Conservation (phyloP, 176 grass and related monocot genomes). For the Melocanna baccifera region DNA sequence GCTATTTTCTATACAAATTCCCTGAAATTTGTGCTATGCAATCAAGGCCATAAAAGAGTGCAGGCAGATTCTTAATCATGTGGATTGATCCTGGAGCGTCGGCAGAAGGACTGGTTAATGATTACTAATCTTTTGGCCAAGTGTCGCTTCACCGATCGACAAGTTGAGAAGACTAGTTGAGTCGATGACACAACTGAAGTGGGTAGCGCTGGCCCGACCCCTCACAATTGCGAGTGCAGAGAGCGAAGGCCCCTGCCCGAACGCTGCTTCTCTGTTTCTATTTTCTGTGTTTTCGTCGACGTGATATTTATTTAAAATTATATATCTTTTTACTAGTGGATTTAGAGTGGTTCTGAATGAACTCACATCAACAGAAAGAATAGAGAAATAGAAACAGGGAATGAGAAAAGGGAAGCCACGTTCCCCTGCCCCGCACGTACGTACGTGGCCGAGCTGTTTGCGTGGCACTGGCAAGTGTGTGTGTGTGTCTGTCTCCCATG, state of each 20-base stretch:
- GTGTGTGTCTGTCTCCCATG: background rate
- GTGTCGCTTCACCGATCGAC: conserved; percentile 9
- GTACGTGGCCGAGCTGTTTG: background rate
- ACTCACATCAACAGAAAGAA: too few species aligned
- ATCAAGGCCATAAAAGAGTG: background rate
- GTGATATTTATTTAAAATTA: too few species aligned
- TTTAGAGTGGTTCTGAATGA: too few species aligned
- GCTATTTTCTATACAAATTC: background rate
- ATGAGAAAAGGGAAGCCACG: too few species aligned
- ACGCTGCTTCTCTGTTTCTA: too few species aligned
- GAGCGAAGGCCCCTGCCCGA: background rate
- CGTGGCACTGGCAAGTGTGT: conserved; percentile 25
- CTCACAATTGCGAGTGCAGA: conserved; percentile 38
- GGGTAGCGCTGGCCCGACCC: conserved; percentile 21
- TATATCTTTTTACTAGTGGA: too few species aligned
- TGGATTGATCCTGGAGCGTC: background rate
- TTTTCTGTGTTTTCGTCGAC: too few species aligned
- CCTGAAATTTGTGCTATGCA: background rate
- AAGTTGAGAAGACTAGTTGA: conserved; percentile 52
- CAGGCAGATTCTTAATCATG: background rate
- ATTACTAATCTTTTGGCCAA: conserved; percentile 31
- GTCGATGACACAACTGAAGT: conserved; percentile 55
- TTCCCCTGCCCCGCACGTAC: conserved; percentile 21
- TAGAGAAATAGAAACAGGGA: too few species aligned
- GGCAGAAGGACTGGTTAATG: background rate